Percentiles rank a stretch among this genome's conserved stretches.
Conservation (phyloP, 2,329 filamentous ascomycete species). For the Microdochium trichocladiopsis region DNA sequence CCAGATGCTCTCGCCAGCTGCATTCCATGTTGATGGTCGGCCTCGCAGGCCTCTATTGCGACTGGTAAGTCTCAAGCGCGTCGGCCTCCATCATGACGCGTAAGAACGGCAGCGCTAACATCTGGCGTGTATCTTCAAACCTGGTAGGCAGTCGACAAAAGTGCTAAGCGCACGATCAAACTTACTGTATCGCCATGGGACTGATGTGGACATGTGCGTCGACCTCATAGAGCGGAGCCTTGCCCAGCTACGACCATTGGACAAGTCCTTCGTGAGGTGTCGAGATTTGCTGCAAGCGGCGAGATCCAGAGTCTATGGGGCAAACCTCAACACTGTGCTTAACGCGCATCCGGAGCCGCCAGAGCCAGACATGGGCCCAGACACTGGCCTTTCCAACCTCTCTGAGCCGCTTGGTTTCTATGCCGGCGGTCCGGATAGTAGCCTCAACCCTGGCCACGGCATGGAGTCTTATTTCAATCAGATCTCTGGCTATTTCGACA, state of each 20-base stretch:
- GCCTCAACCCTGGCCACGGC: conserved; percentile 4
- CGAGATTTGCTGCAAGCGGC: conserved; percentile 7
- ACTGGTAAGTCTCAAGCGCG: conserved; percentile 12
- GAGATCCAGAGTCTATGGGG: conserved; percentile 8
- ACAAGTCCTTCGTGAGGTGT: conserved; percentile 2
- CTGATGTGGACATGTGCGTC: conserved; percentile 7
- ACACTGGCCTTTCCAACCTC: not conserved
- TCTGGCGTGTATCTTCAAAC: not conserved
- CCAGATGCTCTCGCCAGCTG: conserved; percentile 11
- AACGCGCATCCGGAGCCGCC: not conserved
- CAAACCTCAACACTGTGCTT: not conserved
- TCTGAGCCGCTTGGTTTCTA: not conserved
- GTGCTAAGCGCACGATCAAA: not conserved
- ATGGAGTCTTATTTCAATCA: conserved; percentile 9
- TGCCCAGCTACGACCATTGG: not conserved
- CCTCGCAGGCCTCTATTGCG: conserved; percentile 14
- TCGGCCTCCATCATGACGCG: not conserved
- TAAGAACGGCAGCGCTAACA: not conserved
- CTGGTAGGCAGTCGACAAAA: not conserved
- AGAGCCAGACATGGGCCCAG: not conserved
- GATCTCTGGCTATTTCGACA: conserved; percentile 8
- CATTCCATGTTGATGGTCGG: conserved; percentile 12
- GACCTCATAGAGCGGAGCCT: conserved; percentile 4
- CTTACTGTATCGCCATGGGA: conserved; percentile 2
- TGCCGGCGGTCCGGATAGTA: not conserved